Conservation (phyloP, 176 grass and related monocot genomes). For the Eleusine coracana region DNA sequence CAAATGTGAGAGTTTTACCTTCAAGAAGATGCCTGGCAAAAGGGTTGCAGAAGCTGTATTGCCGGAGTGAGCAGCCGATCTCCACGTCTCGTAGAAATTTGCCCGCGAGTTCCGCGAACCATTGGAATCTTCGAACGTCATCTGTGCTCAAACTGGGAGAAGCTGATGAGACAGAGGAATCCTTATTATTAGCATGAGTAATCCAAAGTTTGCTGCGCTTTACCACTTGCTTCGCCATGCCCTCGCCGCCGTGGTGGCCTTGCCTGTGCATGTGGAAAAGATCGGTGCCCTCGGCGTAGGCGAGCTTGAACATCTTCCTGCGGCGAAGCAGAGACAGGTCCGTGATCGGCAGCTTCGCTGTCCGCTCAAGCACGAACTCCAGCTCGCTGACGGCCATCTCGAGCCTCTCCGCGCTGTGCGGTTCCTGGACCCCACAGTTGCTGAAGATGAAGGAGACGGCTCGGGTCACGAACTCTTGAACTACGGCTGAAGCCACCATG, state of each 20-base stretch:
- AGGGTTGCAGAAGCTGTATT: background rate
- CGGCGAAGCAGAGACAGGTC: background rate
- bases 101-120: background rate
- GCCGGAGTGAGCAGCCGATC: background rate
- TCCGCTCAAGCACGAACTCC: background rate
- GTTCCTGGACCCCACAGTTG: background rate
- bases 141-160: too few relatives aligned
- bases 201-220: too few relatives aligned
- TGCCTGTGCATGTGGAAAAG: too few relatives aligned
- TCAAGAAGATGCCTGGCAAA: background rate
- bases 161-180: too few relatives aligned
- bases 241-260: too few relatives aligned
- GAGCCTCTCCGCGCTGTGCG: background rate
- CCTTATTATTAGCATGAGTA: too few relatives aligned
- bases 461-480: background rate
- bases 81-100: slow-evolving; percentile 3
- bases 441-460: background rate
- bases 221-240: too few relatives aligned
- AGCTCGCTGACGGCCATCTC: background rate
- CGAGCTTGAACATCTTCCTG: background rate
- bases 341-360: background rate
- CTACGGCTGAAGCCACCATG: background rate
- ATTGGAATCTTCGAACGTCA: background rate
- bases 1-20: background rate
- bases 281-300: background rate